Evolutionary conservation across 345 rosid genomes (phyloP).

Genomic region (Murraya koenigii): DNA sequence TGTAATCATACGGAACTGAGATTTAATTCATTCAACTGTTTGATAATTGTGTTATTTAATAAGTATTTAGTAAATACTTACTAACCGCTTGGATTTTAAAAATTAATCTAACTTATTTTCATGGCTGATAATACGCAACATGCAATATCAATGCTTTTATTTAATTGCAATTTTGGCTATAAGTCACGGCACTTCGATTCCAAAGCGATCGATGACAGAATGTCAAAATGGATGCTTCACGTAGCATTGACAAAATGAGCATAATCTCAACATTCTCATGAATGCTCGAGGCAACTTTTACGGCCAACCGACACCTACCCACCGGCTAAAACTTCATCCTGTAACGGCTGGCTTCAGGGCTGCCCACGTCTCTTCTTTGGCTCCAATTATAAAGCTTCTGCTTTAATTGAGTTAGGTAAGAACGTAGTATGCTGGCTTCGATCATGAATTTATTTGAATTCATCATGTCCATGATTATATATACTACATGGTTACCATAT

Average conservation of each 20-base stretch:
- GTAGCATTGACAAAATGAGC: neutral
- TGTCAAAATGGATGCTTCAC: no score
- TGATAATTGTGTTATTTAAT: no score
- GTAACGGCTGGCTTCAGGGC: neutral
- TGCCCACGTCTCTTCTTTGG: neutral
- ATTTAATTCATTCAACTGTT: no score
- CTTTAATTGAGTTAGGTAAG: neutral
- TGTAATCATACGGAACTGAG: no score
- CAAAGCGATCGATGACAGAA: neutral
- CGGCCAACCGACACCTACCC: slow-evolving; percentile 30
- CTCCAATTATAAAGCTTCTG: neutral
- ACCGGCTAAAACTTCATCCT: slow-evolving; percentile 4
- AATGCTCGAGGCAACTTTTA: slow-evolving; percentile 32
- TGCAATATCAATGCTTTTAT: no score
- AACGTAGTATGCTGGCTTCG: neutral
- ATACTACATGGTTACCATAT: no score
- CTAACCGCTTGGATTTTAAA: no score
- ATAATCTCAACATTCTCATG: slow-evolving; percentile 11
- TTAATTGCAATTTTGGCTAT: no score
- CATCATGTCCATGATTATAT: neutral
- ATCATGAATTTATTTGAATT: neutral
- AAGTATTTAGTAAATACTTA: no score
- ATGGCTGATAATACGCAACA: no score
- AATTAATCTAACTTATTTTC: no score
- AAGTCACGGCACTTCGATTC: no score